These are phyloP conservation scores for Euphrasia confusa DNA, from an alignment of 257 asterid genomes.

Conservation along the genomic window DNA sequence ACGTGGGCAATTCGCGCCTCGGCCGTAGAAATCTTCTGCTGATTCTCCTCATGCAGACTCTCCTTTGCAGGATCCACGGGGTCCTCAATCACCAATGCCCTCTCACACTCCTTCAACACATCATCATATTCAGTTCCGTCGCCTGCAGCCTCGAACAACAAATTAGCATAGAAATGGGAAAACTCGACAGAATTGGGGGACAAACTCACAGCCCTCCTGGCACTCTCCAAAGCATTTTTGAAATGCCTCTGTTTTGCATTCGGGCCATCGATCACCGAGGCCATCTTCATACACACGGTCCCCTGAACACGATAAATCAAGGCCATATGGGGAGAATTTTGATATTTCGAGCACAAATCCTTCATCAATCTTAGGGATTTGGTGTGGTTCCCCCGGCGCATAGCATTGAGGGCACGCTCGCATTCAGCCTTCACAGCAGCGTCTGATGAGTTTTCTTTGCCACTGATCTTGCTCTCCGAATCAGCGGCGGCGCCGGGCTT, in stretches of 20 bases:
- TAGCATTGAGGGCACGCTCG: slow-evolving; percentile 60
- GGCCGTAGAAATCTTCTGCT: slow-evolving; percentile 53
- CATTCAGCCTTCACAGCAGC: slow-evolving; percentile 51
- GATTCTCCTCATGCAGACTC: slow-evolving; percentile 64
- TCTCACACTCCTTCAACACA: slow-evolving; percentile 65
- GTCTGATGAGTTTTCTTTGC: slow-evolving; percentile 23
- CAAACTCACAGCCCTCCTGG: slow-evolving; percentile 46
- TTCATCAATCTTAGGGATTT: slow-evolving; percentile 74
- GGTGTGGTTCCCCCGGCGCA: slow-evolving; percentile 74
- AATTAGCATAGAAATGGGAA: slow-evolving; percentile 61
- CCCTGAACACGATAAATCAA: slow-evolving; percentile 60
- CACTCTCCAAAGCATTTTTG: slow-evolving; percentile 61
- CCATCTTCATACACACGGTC: slow-evolving; percentile 57
- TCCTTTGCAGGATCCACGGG: slow-evolving; percentile 76
- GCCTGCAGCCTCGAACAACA: slow-evolving; percentile 59
- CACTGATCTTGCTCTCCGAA: slow-evolving; percentile 16
- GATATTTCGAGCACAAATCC: slow-evolving; percentile 60
- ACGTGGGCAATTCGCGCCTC: slow-evolving; percentile 52
- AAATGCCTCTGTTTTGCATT: slow-evolving; percentile 53
- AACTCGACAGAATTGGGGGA: slow-evolving; percentile 72
- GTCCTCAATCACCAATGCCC: slow-evolving; percentile 60
- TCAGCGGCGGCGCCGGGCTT: slow-evolving; percentile 28
- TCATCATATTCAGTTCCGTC: slow-evolving; percentile 73
- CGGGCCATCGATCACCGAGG: slow-evolving; percentile 57
- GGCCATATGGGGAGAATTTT: slow-evolving; percentile 47